Base-by-base conservation (phyloP, 2,329 filamentous ascomycete genomes). In the Domatiomyces globalis region DNA sequence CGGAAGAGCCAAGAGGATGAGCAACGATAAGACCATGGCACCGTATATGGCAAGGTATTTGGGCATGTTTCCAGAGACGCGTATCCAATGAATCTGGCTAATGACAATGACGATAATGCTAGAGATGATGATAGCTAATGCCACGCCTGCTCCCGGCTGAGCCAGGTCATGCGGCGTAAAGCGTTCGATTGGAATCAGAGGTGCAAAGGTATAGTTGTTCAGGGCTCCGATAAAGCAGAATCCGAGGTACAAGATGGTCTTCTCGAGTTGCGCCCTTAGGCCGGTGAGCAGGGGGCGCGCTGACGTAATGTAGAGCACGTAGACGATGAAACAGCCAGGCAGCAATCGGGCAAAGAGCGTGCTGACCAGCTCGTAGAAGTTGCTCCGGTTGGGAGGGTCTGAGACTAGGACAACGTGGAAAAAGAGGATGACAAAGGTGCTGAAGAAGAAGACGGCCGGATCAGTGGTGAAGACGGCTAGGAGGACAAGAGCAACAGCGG, bases 131-230 rank as follows among this genome's bases (percentile, higher is more conserved):
- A 86, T 76, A 45, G 85, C 79, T 47, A 98, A 71, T 0, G 92
- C 90, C 1, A 85, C 77, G 51, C 87, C 83, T 0, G 90, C 92
- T 6, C 92, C 92, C 0, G 92, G 90, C 63, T 98, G 88, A 60
- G 88, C 83, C 44, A 98, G 79, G 63, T 98, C 92, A 64, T 94
- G 87, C 0, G 83, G 81, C 7, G 86, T 96, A n/a, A 98, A 75
- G 2, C 92, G 83, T 66, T 88, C 81, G 58, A 98, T 92, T 0
- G 92, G 92, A 55, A 98, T 95, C 69, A 86, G 84, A 8, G 66
- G 65, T 61, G 87, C 85, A 62, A 98, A 87, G 0, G 92, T 96
- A 68, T 95, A 94, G 68, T 96, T 96, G 63, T 90, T 90, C 58
- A 98, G 70, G 1, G 87, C 83, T 15, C 89, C 92, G 42, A 95